Percentiles rank a stretch among this genome's conserved stretches.
Conservation (phyloP, 805 yeast species). For the Pichia sporocuriosa region DNA sequence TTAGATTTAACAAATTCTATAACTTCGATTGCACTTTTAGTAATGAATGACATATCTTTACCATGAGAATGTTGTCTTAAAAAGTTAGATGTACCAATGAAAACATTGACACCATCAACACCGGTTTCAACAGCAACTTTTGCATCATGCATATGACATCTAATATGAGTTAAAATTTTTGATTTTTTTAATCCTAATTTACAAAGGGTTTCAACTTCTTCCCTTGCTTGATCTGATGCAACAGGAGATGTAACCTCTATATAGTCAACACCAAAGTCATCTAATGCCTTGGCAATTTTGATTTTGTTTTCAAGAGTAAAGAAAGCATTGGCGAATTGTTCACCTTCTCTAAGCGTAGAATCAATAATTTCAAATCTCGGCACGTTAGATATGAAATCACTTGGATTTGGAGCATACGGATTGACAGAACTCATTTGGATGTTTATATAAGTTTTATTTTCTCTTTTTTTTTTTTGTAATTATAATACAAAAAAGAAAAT, state of each 20-base stretch:
- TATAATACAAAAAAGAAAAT: too few relatives aligned
- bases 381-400: conserved; percentile 51
- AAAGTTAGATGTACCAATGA: conserved; percentile 54
- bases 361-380: conserved; percentile 47
- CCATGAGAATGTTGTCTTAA: conserved; percentile 53
- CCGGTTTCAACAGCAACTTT: conserved; percentile 56
- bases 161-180: conserved; percentile 51
- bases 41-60: conserved; percentile 54
- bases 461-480: too few relatives aligned
- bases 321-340: conserved; percentile 58
- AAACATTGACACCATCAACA: conserved; percentile 57
- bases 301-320: conserved; percentile 50
- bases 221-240: conserved; percentile 51
- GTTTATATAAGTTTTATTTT: background rate
- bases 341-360: conserved; percentile 57
- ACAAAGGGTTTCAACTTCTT: conserved; percentile 53
- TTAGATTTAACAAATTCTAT: conserved; percentile 55
- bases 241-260: conserved; percentile 56
- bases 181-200: conserved; percentile 49
- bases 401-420: conserved; percentile 55
- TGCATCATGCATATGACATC: conserved; percentile 60
- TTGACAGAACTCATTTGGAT: conserved; percentile 24
- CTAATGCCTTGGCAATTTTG: conserved; percentile 53
- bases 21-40: conserved; percentile 50
- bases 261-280: conserved; percentile 56